A percentile compares a stretch with the other conserved stretches of the same genome.
These are phyloP conservation scores for Syncephalis fuscata DNA, from an alignment of 371 early-diverging fungal species.

Conservation along the genomic window DNA sequence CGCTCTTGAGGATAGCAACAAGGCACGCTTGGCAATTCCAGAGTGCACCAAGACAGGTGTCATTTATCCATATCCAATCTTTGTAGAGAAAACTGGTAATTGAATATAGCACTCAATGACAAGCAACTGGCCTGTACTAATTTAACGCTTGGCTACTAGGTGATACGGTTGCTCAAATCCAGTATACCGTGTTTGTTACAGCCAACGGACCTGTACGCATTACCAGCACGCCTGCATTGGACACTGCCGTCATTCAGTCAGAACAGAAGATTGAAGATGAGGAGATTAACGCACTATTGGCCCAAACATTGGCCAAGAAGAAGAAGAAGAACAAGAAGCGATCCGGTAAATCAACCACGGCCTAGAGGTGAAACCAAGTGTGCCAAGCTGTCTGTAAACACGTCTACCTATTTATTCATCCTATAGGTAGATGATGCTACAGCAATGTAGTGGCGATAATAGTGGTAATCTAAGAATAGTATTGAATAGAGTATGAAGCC, in stretches of 20 bases:
- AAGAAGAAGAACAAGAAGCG: conserved; percentile 24
- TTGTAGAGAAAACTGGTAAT: conserved; percentile 69
- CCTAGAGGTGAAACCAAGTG: too few species aligned
- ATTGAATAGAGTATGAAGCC: too few species aligned
- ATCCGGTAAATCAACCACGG: conserved; percentile 6
- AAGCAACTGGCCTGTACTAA: too few species aligned
- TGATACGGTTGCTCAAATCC: conserved; percentile 61
- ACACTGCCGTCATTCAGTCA: conserved; percentile 42
- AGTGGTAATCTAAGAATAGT: too few species aligned
- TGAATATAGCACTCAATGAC: conserved; percentile 9
- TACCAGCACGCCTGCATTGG: conserved; percentile 43
- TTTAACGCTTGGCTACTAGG: too few species aligned
- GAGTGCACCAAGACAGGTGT: conserved; percentile 77
- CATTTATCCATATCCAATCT: conserved; percentile 64
- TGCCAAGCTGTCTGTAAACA: too few species aligned
- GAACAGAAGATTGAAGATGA: conserved; percentile 63
- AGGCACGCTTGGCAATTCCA: conserved; percentile 80
- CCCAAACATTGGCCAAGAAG: conserved; percentile 22
- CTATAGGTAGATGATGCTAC: too few species aligned
- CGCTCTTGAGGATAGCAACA: conserved; percentile 64
- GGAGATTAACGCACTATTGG: conserved; percentile 44
- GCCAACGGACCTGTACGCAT: conserved; percentile 66
- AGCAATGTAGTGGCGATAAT: too few species aligned
- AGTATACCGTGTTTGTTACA: conserved; percentile 78
- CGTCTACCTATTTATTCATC: too few species aligned